phyloP scores from a whole-genome alignment of 2,329 filamentous ascomycete species.

The Curvularia eragrostidis region DNA sequence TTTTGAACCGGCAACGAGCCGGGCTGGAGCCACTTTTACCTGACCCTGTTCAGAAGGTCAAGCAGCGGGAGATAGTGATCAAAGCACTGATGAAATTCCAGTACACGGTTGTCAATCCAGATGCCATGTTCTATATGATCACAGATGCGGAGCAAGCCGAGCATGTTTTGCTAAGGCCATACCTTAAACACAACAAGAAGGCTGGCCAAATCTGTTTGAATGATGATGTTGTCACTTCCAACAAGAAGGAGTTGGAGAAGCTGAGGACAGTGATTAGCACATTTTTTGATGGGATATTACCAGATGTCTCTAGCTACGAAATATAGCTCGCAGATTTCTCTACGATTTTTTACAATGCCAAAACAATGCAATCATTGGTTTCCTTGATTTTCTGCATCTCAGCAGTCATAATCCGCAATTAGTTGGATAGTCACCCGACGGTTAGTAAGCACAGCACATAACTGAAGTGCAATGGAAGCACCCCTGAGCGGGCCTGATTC shows the following conservation, averaged over 20 bases:
- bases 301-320: background rate
- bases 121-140: constrained; percentile 54
- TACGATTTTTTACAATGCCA: background rate
- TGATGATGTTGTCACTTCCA: constrained; percentile 53
- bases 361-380: background rate
- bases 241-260: constrained; percentile 43
- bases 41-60: constrained; percentile 35
- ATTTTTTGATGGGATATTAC: background rate
- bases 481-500: background rate
- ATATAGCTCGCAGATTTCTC: background rate
- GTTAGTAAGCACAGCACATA: background rate
- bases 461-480: background rate
- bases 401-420: background rate
- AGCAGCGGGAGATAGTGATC: constrained; percentile 46
- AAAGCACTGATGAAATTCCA: constrained; percentile 54
- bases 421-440: background rate
- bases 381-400: background rate
- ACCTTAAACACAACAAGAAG: constrained; percentile 45
- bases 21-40: constrained; percentile 52
- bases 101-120: constrained; percentile 51
- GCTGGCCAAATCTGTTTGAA: constrained; percentile 53
- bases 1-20: constrained; percentile 46
- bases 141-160: constrained; percentile 55
- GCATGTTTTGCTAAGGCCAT: constrained; percentile 48
- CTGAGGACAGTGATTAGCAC: constrained; percentile 46